These are phyloP conservation scores for Alternaria arbusti DNA, from an alignment of 2,329 filamentous ascomycete genomes.

Conservation along the genomic window DNA sequence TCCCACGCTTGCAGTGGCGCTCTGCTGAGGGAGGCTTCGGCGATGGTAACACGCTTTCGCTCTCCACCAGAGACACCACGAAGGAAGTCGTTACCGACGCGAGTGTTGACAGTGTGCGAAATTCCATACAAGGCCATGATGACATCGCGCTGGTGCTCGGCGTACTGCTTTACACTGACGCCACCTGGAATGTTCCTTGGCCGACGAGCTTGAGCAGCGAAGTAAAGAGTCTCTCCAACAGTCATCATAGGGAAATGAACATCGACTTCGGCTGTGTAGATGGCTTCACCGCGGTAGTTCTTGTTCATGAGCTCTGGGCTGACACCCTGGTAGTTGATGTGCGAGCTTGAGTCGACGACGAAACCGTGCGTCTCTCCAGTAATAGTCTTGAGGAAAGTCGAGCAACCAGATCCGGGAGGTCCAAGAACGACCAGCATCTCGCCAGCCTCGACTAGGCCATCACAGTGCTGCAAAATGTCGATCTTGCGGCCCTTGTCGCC, in stretches of 20 bases:
- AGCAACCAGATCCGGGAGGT: slow-evolving; percentile 73
- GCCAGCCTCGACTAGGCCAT: slow-evolving; percentile 71
- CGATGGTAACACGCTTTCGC: slow-evolving; percentile 82
- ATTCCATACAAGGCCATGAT: slow-evolving; percentile 71
- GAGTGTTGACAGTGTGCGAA: slow-evolving; percentile 73
- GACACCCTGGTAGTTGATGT: slow-evolving; percentile 80
- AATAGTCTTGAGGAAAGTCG: slow-evolving; percentile 83
- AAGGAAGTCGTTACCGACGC: slow-evolving; percentile 76
- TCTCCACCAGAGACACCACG: slow-evolving; percentile 78
- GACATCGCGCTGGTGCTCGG: slow-evolving; percentile 67
- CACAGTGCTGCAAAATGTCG: slow-evolving; percentile 71
- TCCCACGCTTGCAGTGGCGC: slow-evolving; percentile 76
- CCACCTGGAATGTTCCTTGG: slow-evolving; percentile 67
- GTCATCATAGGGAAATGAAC: slow-evolving; percentile 79
- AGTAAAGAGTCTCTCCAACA: slow-evolving; percentile 79
- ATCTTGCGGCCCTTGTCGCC: slow-evolving; percentile 52
- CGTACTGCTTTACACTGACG: slow-evolving; percentile 61
- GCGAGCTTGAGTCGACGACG: slow-evolving; percentile 70
- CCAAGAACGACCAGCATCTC: slow-evolving; percentile 80
- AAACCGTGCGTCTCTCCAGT: slow-evolving; percentile 84
- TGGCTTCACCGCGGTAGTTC: slow-evolving; percentile 80
- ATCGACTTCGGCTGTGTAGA: slow-evolving; percentile 86
- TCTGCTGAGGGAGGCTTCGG: slow-evolving; percentile 73
- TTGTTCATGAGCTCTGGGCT: slow-evolving; percentile 76
- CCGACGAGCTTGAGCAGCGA: slow-evolving; percentile 74